These are phyloP conservation scores for Exophiala lecanii-corni DNA, from an alignment of 2,329 filamentous ascomycete genomes.

Conservation along the genomic window DNA sequence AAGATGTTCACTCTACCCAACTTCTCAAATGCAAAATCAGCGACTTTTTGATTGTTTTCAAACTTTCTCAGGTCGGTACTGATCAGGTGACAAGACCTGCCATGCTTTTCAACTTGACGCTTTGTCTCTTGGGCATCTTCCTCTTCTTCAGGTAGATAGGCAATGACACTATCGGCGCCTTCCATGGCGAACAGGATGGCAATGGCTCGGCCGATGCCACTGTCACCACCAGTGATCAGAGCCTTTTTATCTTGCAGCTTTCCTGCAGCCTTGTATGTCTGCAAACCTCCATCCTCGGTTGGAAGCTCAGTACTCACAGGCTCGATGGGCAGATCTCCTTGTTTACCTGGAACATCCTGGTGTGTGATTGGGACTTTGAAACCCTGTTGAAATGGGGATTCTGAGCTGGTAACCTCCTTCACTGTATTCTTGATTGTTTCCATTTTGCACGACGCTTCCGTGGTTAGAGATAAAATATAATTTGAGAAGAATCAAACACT, in stretches of 20 bases:
- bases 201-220: slow-evolving; percentile 70
- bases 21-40: slow-evolving; percentile 61
- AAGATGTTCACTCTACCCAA: slow-evolving; percentile 68
- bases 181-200: slow-evolving; percentile 78
- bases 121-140: slow-evolving; percentile 72
- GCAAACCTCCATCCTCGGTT: slow-evolving; percentile 61
- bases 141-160: slow-evolving; percentile 71
- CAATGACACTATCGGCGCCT: slow-evolving; percentile 68
- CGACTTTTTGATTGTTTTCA: slow-evolving; percentile 64
- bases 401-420: slow-evolving; percentile 24
- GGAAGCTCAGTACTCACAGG: slow-evolving; percentile 64
- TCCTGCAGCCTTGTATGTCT: slow-evolving; percentile 67
- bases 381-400: slow-evolving; percentile 8
- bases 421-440: slow-evolving; percentile 29
- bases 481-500: neutral
- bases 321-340: slow-evolving; percentile 52
- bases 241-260: slow-evolving; percentile 73
- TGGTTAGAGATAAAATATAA: neutral
- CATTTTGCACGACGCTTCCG: slow-evolving; percentile 20
- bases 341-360: slow-evolving; percentile 50
- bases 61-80: slow-evolving; percentile 60
- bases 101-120: slow-evolving; percentile 62
- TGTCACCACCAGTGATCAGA: slow-evolving; percentile 76
- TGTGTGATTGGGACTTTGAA: slow-evolving; percentile 47
- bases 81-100: slow-evolving; percentile 60